These are phyloP conservation scores for Camellia sinensis DNA, from an alignment of 148 eudicot species.

Conservation along the genomic window DNA sequence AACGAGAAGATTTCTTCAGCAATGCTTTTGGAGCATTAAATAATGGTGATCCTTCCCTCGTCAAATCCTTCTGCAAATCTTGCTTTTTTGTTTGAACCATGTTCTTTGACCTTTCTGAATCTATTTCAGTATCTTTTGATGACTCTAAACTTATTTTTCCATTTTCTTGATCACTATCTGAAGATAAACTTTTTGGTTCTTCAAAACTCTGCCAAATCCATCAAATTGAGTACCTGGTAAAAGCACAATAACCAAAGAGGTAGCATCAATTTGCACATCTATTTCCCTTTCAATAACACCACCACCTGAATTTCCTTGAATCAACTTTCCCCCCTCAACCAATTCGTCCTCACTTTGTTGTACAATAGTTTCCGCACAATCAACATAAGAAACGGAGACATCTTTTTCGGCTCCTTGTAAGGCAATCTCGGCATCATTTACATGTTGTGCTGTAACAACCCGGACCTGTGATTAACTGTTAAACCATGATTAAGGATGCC, in stretches of 20 bases:
- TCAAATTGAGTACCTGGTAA: constrained; percentile 34
- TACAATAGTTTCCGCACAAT: constrained; percentile 36
- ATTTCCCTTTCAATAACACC: constrained; percentile 30
- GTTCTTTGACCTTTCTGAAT: constrained; percentile 53
- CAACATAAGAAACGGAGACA: constrained; percentile 45
- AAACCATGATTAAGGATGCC: too few species aligned
- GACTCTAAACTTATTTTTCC: constrained; percentile 38
- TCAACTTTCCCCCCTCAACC: constrained; percentile 38
- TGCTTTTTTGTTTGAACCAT: constrained; percentile 52
- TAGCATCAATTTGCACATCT: constrained; percentile 38
- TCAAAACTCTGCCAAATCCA: constrained; percentile 34
- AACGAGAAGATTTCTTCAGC: constrained; percentile 88
- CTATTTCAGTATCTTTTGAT: constrained; percentile 47
- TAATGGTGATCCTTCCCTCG: constrained; percentile 57
- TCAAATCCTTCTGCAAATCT: constrained; percentile 63
- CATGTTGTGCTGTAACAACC: constrained; percentile 45
- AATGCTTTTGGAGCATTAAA: constrained; percentile 63
- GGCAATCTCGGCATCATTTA: constrained; percentile 81
- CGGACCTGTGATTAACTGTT: too few species aligned
- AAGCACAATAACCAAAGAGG: constrained; percentile 31
- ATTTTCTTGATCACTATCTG: constrained; percentile 54
- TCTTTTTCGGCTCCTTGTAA: constrained; percentile 63
- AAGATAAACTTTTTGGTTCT: constrained; percentile 29
- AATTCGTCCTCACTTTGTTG: constrained; percentile 32
- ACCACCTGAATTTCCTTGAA: constrained; percentile 34